Conservation (phyloP, 2,329 filamentous ascomycete species). For the Pseudophaeomoniella oleicola region DNA sequence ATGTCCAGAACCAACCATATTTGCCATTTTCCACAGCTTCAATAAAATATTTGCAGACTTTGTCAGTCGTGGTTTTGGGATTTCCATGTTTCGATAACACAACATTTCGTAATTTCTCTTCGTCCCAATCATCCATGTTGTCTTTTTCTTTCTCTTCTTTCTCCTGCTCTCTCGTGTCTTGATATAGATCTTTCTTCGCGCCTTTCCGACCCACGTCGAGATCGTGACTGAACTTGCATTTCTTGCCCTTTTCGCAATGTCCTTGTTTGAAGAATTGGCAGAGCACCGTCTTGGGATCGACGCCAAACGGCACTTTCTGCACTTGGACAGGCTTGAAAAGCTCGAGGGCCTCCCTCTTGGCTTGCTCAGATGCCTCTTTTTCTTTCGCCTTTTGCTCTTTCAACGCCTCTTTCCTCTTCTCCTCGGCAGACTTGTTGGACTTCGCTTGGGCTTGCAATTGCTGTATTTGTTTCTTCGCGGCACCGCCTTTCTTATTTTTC, state of each 20-base stretch:
- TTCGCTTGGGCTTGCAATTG: conserved; percentile 63
- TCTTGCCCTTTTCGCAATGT: conserved; percentile 89
- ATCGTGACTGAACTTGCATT: conserved; percentile 97
- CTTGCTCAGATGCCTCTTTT: conserved; percentile 78
- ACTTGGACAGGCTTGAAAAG: conserved; percentile 84
- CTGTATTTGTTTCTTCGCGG: conserved; percentile 79
- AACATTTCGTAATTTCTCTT: conserved; percentile 83
- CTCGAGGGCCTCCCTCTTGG: conserved; percentile 63
- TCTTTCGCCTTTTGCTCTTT: conserved; percentile 61
- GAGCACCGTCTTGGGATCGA: conserved; percentile 92
- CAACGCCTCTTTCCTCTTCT: conserved; percentile 63
- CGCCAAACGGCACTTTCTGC: conserved; percentile 96
- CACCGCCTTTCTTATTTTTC: conserved; percentile 98
- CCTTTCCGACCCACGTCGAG: conserved; percentile 77
- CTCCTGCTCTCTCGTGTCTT: conserved; percentile 62
- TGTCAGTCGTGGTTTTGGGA: conserved; percentile 86
- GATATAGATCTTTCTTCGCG: conserved; percentile 83
- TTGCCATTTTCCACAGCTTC: conserved; percentile 95
- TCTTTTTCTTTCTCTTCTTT: conserved; percentile 63
- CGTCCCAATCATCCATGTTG: conserved; percentile 93
- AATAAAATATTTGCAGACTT: conserved; percentile 98
- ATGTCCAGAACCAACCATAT: conserved; percentile 98
- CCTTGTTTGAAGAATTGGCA: conserved; percentile 98
- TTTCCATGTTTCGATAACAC: conserved; percentile 96
- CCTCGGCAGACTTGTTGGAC: conserved; percentile 64